Base-by-base conservation (phyloP, 2,329 filamentous ascomycete genomes). In the Tricladium varicosporioides region DNA sequence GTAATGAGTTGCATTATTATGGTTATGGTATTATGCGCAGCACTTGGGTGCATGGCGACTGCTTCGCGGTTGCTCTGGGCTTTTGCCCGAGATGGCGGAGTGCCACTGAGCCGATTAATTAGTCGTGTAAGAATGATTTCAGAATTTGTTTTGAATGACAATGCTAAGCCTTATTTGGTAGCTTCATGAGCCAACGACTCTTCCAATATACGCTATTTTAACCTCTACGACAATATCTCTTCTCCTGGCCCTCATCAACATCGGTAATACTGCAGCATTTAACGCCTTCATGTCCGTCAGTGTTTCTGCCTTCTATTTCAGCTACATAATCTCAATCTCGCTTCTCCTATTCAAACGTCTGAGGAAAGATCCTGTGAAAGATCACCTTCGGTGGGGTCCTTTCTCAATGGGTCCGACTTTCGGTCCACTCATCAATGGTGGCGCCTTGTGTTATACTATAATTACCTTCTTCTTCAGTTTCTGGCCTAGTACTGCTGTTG, bases 381-480 rank as follows among this genome's bases (percentile, higher is more conserved):
- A 62, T 18, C 54, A 59, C 9, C 60, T 64, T 8, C 58, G 46
- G n/a, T 66, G 59, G 54, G 64, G 64, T 5, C 63, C 61, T 11
- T 66, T 54, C 56, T 53, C 53, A 14, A 53, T 66, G 33, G 62
- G 60, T 8, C 62, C 62, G 32, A 60, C 63, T 14, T 57, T 67
- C 27, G 65, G 65, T 16, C 61, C 57, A 5, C 54, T 61, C 32
- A 53, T 51, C 51, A 65, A 61, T 51, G 49, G 55, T 9, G 48
- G 52, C 18, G 59, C 55, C 19, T 45, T 62, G 16, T 48, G 57
- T 42, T 59, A 56, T 48, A 60, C 31, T 5, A 18, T 64, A 15
- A 69, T 80, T 1, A 81, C 82, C 0, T 78, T 76, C 2, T 65
- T 77, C 22, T 84, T 84, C 66, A 85, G 84, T 57, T 65, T 73